A percentile compares a stretch with the other conserved stretches of the same genome.
phyloP scores from a whole-genome alignment of 2,329 filamentous ascomycete species.

The Aspergillus terreus region DNA sequence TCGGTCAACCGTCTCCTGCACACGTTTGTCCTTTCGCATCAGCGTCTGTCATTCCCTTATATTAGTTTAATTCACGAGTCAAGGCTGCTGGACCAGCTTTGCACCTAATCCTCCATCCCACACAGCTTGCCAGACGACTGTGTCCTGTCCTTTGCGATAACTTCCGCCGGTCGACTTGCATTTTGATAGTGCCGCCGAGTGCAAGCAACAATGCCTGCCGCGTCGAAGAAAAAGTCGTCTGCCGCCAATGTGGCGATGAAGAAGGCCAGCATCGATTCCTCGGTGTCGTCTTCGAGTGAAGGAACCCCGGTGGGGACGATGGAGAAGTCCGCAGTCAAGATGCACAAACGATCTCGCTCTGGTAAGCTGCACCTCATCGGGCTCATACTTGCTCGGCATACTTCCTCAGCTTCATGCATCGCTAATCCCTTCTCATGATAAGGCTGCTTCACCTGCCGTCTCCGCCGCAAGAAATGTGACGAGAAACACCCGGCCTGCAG shows the following conservation, averaged over 20 bases:
- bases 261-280: slow-evolving; percentile 11
- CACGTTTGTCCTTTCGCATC: slow-evolving; percentile 16
- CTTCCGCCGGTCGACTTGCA: not conserved
- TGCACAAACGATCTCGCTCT: slow-evolving; percentile 91
- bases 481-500: slow-evolving; percentile 62
- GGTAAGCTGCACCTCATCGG: slow-evolving; percentile 56
- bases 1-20: slow-evolving; percentile 9
- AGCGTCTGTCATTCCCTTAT: slow-evolving; percentile 25
- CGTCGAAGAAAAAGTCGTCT: slow-evolving; percentile 15
- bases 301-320: slow-evolving; percentile 44
- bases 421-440: not conserved
- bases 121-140: slow-evolving; percentile 12
- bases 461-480: slow-evolving; percentile 68
- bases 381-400: not conserved
- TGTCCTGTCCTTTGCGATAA: slow-evolving; percentile 10
- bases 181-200: not conserved
- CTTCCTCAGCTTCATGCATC: not conserved
- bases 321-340: slow-evolving; percentile 67
- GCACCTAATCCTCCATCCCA: slow-evolving; percentile 20
- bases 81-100: slow-evolving; percentile 43
- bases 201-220: slow-evolving; percentile 15
- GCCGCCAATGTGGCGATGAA: slow-evolving; percentile 7
- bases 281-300: slow-evolving; percentile 41
- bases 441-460: slow-evolving; percentile 66
- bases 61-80: slow-evolving; percentile 26